phyloP scores from a whole-genome alignment of 495 filamentous ascomycete species.

The Pyrenopolyporus hunteri region DNA sequence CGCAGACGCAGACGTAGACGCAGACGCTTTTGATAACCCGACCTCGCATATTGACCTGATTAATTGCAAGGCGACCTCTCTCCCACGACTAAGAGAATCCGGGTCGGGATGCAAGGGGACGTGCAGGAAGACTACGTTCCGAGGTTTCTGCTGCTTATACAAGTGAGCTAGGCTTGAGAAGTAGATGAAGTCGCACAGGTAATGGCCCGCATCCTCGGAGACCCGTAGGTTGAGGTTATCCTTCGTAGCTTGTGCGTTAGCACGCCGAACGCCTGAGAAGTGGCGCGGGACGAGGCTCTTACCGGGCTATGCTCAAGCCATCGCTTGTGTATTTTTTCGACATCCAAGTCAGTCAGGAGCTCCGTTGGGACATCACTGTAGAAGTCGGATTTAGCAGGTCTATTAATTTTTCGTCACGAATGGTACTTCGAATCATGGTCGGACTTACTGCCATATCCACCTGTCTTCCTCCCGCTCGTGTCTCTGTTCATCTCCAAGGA shows the following conservation, averaged over 20 bases:
- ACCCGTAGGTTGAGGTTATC: conserved; percentile 62
- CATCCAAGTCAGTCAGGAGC: conserved; percentile 57
- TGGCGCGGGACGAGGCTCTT: conserved; percentile 14
- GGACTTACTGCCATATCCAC: conserved; percentile 54
- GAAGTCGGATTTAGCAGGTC: too few species aligned
- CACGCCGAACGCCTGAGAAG: background rate
- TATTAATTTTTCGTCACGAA: too few species aligned
- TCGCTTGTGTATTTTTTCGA: conserved; percentile 59
- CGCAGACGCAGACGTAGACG: too few species aligned
- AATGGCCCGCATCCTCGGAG: conserved; percentile 79
- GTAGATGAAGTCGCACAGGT: conserved; percentile 87
- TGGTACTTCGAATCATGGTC: too few species aligned
- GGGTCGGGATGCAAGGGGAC: conserved; percentile 68
- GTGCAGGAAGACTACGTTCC: conserved; percentile 77
- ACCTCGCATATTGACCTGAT: conserved; percentile 68
- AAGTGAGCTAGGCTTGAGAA: conserved; percentile 72
- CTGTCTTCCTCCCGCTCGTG: conserved; percentile 44
- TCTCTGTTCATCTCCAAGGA: conserved; percentile 58
- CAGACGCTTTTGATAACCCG: conserved; percentile 37
- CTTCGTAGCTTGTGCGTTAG: conserved; percentile 18
- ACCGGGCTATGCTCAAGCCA: conserved; percentile 59
- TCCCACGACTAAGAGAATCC: conserved; percentile 63
- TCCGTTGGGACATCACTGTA: conserved; percentile 21
- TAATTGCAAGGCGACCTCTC: conserved; percentile 67
- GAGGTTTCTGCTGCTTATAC: conserved; percentile 54